Conservation (phyloP, 2,329 filamentous ascomycete species). For the Fusarium armeniacum region DNA sequence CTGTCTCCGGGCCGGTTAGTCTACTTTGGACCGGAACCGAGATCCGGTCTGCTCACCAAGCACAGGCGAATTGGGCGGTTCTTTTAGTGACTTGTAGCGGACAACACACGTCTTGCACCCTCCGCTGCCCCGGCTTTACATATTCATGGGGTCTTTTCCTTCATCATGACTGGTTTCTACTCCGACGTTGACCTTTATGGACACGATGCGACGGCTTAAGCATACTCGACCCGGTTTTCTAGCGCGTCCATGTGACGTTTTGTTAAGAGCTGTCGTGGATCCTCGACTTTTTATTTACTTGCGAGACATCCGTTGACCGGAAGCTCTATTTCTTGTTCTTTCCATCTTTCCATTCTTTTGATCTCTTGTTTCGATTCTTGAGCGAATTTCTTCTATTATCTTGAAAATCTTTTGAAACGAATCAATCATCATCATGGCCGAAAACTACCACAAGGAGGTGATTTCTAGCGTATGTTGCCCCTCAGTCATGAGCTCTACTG, state of each 20-base stretch:
- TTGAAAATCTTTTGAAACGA: neutral
- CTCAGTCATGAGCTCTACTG: constrained; percentile 35
- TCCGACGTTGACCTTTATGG: constrained; percentile 17
- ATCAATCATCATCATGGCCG: constrained; percentile 44
- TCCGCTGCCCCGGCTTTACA: constrained; percentile 4
- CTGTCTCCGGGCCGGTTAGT: constrained; percentile 9
- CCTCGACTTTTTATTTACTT: constrained; percentile 34
- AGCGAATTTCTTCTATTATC: constrained; percentile 16
- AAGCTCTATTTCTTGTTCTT: constrained; percentile 9
- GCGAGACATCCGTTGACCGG: constrained; percentile 17
- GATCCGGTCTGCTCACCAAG: constrained; percentile 31
- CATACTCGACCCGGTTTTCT: constrained; percentile 34
- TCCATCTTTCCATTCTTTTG: constrained; percentile 10
- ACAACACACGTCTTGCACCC: constrained; percentile 2
- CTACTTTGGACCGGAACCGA: constrained; percentile 37
- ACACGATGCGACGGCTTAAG: constrained; percentile 10
- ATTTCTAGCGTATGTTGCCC: constrained; percentile 46
- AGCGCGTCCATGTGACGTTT: constrained; percentile 46
- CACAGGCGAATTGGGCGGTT: constrained; percentile 9
- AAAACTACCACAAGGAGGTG: constrained; percentile 51
- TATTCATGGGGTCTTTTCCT: constrained; percentile 15
- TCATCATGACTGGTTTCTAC: constrained; percentile 15
- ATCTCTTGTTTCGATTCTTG: constrained; percentile 6
- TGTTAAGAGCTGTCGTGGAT: constrained; percentile 35
- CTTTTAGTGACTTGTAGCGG: constrained; percentile 19